Percentiles rank a stretch among this genome's conserved stretches.
These are phyloP conservation scores for Pseudogymnoascus sp. DNA, from an alignment of 2,329 filamentous ascomycete species.

Conservation along the genomic window DNA sequence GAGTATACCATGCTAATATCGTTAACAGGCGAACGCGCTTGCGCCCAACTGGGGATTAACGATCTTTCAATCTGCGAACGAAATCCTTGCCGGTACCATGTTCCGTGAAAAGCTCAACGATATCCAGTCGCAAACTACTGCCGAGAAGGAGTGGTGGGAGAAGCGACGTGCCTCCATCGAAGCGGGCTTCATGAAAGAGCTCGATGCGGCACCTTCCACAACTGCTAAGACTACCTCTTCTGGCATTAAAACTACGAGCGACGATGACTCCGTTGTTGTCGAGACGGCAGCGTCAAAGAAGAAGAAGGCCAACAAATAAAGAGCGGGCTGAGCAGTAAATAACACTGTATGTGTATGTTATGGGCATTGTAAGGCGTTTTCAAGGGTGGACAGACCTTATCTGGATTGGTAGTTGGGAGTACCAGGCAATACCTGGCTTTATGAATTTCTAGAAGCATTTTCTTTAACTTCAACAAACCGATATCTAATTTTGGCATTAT, in stretches of 20 bases:
- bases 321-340: neutral
- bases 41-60: slow-evolving; percentile 81
- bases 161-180: slow-evolving; percentile 68
- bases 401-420: neutral
- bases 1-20: slow-evolving; percentile 19
- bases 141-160: slow-evolving; percentile 90
- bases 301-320: slow-evolving; percentile 59
- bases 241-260: slow-evolving; percentile 41
- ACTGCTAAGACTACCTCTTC: slow-evolving; percentile 32
- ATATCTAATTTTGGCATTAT: slow-evolving; percentile 4
- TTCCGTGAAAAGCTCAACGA: slow-evolving; percentile 69
- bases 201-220: slow-evolving; percentile 56
- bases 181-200: slow-evolving; percentile 74
- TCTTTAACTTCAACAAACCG: slow-evolving; percentile 4
- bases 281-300: slow-evolving; percentile 50
- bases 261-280: slow-evolving; percentile 72
- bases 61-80: slow-evolving; percentile 96
- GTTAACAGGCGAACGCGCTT: slow-evolving; percentile 74
- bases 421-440: slow-evolving; percentile 4
- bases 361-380: slow-evolving; percentile 11
- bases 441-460: slow-evolving; percentile 6
- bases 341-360: slow-evolving; percentile 10
- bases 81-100: slow-evolving; percentile 79
- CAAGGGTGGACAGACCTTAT: neutral
- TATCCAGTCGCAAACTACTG: slow-evolving; percentile 60